Percentiles rank a stretch among this genome's conserved stretches.
phyloP scores from a whole-genome alignment of 2,329 filamentous ascomycete species.

The Diplodia corticola region DNA sequence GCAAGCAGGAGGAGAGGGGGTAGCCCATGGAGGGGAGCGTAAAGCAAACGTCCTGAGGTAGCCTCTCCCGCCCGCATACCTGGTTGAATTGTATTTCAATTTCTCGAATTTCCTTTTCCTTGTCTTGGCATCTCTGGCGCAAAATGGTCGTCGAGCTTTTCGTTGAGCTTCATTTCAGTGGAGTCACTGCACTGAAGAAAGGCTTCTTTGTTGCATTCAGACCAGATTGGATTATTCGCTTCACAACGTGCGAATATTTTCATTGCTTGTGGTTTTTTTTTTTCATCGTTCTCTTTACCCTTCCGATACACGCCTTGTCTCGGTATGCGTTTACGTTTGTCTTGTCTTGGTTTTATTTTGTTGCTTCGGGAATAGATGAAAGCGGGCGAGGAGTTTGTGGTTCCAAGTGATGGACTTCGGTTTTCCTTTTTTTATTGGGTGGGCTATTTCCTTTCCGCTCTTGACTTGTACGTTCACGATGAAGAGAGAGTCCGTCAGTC shows the following conservation, averaged over 20 bases:
- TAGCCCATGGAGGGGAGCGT: slow-evolving; percentile 19
- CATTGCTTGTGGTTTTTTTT: neutral
- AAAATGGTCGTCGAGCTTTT: neutral
- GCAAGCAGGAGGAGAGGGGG: slow-evolving; percentile 12
- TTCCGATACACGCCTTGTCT: neutral
- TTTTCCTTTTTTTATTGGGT: too few relatives aligned
- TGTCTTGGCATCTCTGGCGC: slow-evolving; percentile 8
- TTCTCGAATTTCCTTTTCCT: neutral
- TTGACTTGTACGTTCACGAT: neutral
- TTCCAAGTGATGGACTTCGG: neutral
- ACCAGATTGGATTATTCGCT: slow-evolving; percentile 1
- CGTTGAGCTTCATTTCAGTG: neutral
- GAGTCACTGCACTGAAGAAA: neutral
- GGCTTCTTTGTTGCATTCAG: neutral
- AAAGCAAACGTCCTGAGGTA: neutral
- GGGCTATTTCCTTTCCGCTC: neutral
- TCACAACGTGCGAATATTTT: neutral
- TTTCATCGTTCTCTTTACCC: neutral
- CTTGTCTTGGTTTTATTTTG: neutral
- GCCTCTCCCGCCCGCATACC: neutral
- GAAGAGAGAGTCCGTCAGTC: neutral
- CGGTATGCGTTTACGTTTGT: slow-evolving; percentile 1
- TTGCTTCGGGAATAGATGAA: slow-evolving; percentile 1
- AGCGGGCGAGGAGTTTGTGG: slow-evolving; percentile 2
- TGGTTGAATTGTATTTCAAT: slow-evolving; percentile 8